Conservation (phyloP, 2,329 filamentous ascomycete species). For the Paraphoma sp. region DNA sequence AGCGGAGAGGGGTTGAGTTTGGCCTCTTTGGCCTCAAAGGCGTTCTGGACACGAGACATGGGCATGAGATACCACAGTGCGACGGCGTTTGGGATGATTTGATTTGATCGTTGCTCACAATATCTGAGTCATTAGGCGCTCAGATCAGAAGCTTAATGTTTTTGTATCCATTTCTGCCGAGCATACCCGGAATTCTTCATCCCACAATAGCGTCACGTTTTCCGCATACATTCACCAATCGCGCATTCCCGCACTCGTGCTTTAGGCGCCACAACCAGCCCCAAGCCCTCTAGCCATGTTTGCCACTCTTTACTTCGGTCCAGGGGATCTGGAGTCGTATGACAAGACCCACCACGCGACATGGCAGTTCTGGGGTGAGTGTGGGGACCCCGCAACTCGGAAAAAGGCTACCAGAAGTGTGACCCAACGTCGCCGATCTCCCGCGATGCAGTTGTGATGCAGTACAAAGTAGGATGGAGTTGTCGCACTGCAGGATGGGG, state of each 20-base stretch:
- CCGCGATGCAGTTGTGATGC: neutral
- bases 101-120: too few species aligned
- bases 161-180: neutral
- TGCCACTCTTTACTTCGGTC: too few species aligned
- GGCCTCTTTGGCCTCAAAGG: too few species aligned
- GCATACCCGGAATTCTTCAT: neutral
- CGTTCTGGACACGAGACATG: too few species aligned
- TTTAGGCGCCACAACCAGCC: neutral
- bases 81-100: too few species aligned
- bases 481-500: neutral
- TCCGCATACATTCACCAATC: neutral
- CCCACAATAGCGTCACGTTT: slow-evolving; percentile 2
- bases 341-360: neutral
- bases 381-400: slow-evolving; percentile 5
- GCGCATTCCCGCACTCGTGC: neutral
- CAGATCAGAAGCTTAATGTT: neutral
- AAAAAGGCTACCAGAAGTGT: slow-evolving; percentile 3
- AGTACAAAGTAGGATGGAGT: neutral
- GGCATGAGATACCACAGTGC: too few species aligned
- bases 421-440: neutral
- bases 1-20: too few species aligned
- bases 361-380: neutral
- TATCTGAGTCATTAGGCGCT: too few species aligned
- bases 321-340: neutral
- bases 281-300: too few species aligned